Base-by-base conservation (phyloP, 352 stramenopile species). In the Phytopythium montanum region DNA sequence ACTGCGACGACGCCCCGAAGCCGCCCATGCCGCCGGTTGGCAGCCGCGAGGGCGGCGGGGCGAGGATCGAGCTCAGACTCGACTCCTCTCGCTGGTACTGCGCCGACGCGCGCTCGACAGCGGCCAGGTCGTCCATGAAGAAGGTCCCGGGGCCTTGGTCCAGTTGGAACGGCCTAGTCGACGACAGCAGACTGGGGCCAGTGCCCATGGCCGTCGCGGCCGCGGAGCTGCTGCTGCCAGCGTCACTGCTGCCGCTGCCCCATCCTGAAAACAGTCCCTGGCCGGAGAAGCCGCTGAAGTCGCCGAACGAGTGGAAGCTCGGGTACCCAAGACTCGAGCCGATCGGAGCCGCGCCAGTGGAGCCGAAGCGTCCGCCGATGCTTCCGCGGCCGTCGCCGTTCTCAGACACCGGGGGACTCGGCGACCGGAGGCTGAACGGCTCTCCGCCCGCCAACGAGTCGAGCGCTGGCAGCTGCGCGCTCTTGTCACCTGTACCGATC, bases 11-110 rank as follows among this genome's bases (percentile, higher is more conserved):
- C 64, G 71, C 52, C 48, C 64, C 41, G 66, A 61, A 63, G 7
- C 61, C 53, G 59, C 62, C 23, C 26, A 74, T 34, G 49, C 62
- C 56, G 67, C 39, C 54, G 9, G 26, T 64, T 25, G 68, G 53
- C 21, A 42, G 44, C 6, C 36, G 56, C 52, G 69, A 68, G 19
- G 65, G 60, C 18, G 70, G 64, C 0, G 65, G 53, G 16, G 56
- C 59, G 41, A 94, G 71, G 49, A 94, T 85, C 3, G 80, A 69
- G 34, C 81, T 94, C 59, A 94, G 68, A 65, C 81, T 94, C 53
- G 85, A 94, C 34, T 73, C 70, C 26, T 79, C 70, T 31, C 88
- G 80, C 59, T 88, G 80, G 61, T 92, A 94, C 54, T 76, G 66
- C 33, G 78, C 64, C 26, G 70, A 87, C 42, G 88, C 80, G 9